Evolutionary conservation across 257 asterid genomes (phyloP), one percentile per base, ranked within the genome.

Genomic region (Gynochthodes officinalis): DNA sequence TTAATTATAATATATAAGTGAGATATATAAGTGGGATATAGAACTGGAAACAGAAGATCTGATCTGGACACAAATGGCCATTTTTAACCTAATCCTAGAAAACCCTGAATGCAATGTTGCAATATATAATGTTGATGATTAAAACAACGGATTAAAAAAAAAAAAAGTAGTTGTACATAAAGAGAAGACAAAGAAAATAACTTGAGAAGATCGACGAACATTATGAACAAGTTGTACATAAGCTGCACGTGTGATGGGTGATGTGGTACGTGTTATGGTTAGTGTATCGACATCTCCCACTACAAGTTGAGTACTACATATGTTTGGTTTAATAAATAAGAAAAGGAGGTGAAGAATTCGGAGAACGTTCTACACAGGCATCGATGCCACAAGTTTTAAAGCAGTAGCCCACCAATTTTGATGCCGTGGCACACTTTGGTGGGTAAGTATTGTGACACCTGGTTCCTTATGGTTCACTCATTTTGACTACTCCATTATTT

Each of bases 381-480:
- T 69, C 7, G 23, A 42, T 23, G 8, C 69, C 75, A 71, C 68
- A 43, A 43, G 48, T 5, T 60, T 32, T 0, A 7, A 30, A 7
- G 27, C 18, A 10, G 27, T 12, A 15, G 21, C 69, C 66, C 28
- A 55, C 57, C 53, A 15, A 32, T 32, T 15, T 27, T 42, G 65
- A 59, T 69, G 75, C 57, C 48, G 73, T 68, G 79, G 70, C 79
- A 49, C 79, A 64, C 79, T 27, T 49, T 40, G 60, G n/a, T 27
- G 75, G 75, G 61, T 54, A n/a, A 2, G 12, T n/a, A 59, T 48
- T 11, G 13, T n/a, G 70, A 65, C 79, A 76, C 75, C 59, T 76
- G 79, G 16, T 23, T 52, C 66, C 11, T n/a, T 42, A 9, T 52
- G 4, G 25, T 16, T 69, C 75, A 52, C 50, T 39, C 42, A 13